Evolutionary conservation across 1,139 yeast genomes (phyloP).

Genomic region (Lodderomyces orthopsilosis): DNA sequence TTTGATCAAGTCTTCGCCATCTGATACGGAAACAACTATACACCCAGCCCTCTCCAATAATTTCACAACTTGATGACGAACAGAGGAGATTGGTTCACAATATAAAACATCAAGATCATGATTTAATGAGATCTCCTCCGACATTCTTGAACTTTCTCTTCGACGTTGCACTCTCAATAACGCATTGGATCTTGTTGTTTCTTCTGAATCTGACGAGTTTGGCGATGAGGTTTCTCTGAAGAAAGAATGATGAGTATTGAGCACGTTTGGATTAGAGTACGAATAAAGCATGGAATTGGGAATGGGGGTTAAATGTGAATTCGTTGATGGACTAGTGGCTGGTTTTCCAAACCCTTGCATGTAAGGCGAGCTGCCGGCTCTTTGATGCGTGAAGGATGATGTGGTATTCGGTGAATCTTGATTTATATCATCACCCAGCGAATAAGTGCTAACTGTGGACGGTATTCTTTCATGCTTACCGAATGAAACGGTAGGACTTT

Average conservation of each 20-base stretch:
- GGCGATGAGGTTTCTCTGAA: constrained; percentile 44
- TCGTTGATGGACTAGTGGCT: background rate
- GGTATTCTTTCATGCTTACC: constrained; percentile 30
- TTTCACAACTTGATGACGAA: constrained; percentile 65
- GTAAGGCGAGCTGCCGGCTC: constrained; percentile 9
- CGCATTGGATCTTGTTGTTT: constrained; percentile 48
- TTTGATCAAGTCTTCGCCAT: constrained; percentile 81
- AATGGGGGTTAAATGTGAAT: background rate
- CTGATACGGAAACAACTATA: constrained; percentile 71
- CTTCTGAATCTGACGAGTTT: constrained; percentile 70
- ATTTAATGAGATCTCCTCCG: constrained; percentile 9
- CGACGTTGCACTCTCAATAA: constrained; percentile 55
- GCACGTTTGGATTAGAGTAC: constrained; percentile 65
- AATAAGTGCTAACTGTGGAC: constrained; percentile 32
- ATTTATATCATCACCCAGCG: constrained; percentile 36
- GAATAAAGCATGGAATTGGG: constrained; percentile 2
- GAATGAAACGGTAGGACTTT: constrained; percentile 18
- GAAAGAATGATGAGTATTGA: constrained; percentile 28
- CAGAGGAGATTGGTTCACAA: constrained; percentile 86
- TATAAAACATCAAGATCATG: constrained; percentile 62
- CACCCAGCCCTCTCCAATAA: constrained; percentile 74
- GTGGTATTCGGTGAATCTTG: constrained; percentile 5
- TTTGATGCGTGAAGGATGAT: constrained; percentile 5
- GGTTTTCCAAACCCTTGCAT: constrained; percentile 6
- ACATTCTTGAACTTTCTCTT: constrained; percentile 48